phyloP scores from a whole-genome alignment of 2,329 filamentous ascomycete species.

The Clonostachys sp. region DNA sequence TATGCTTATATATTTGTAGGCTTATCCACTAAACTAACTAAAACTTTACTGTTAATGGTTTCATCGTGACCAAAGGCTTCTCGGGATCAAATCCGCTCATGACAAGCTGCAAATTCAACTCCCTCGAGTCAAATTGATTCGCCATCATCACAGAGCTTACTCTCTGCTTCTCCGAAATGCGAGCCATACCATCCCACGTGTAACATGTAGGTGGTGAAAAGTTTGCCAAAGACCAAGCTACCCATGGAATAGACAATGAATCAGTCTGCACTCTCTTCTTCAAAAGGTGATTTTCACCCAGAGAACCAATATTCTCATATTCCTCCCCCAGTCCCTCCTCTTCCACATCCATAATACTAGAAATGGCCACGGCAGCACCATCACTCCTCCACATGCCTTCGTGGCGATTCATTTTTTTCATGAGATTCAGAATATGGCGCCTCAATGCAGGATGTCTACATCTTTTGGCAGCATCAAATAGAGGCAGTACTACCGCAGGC shows the following conservation, averaged over 20 bases:
- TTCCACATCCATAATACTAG: constrained; percentile 9
- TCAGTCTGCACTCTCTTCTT: background rate
- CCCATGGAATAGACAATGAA: background rate
- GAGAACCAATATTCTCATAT: background rate
- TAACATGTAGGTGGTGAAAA: background rate
- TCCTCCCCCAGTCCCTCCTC: constrained; percentile 1
- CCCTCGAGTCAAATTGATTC: no score
- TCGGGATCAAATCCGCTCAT: no score
- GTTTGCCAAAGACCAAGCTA: background rate
- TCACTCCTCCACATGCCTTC: constrained; percentile 19
- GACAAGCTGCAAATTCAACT: no score
- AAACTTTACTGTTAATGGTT: no score
- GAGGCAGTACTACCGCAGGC: constrained; percentile 20
- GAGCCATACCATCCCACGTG: no score
- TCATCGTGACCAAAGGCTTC: no score
- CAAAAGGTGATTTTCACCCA: background rate
- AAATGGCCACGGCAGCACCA: constrained; percentile 8
- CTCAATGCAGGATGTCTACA: constrained; percentile 22
- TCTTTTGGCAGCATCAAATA: constrained; percentile 15
- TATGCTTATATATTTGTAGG: no score
- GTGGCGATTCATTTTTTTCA: background rate
- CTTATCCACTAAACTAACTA: no score
- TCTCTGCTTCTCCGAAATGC: no score
- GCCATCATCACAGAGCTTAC: no score
- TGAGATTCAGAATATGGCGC: constrained; percentile 7